phyloP scores from a whole-genome alignment of 805 yeast species.

The Sugiyamaella floridensis region DNA sequence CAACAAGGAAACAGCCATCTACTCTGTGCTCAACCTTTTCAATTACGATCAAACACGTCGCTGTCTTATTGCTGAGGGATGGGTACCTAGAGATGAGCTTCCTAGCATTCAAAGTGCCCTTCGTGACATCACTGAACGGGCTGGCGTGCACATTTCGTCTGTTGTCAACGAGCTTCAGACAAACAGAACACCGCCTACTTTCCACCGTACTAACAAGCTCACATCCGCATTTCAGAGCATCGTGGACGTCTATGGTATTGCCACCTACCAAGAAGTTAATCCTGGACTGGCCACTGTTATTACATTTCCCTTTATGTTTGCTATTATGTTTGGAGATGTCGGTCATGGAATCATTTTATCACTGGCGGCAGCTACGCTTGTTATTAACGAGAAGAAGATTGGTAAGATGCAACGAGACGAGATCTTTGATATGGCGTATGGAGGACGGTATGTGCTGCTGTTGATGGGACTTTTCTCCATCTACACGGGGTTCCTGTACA shows the following conservation, averaged over 20 bases:
- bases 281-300: conserved; percentile 92
- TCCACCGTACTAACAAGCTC: conserved; percentile 83
- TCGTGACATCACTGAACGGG: conserved; percentile 49
- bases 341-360: conserved; percentile 89
- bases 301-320: conserved; percentile 97
- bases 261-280: conserved; percentile 88
- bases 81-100: conserved; percentile 80
- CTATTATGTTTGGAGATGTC: conserved; percentile 97
- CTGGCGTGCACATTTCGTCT: conserved; percentile 35
- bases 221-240: conserved; percentile 88
- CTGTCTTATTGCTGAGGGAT: conserved; percentile 92
- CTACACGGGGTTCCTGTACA: conserved; percentile 89
- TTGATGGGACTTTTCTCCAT: conserved; percentile 95
- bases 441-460: conserved; percentile 84
- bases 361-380: conserved; percentile 62
- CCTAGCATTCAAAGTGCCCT: conserved; percentile 53
- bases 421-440: conserved; percentile 90
- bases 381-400: conserved; percentile 63
- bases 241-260: conserved; percentile 93
- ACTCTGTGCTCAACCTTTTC: conserved; percentile 65
- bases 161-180: conserved; percentile 60
- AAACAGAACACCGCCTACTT: conserved; percentile 86
- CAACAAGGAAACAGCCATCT: conserved; percentile 77
- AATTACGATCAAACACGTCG: conserved; percentile 75
- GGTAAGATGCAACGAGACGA: conserved; percentile 66